phyloP scores from a whole-genome alignment of 805 yeast genomes.

The Hanseniaspora lachancei region DNA sequence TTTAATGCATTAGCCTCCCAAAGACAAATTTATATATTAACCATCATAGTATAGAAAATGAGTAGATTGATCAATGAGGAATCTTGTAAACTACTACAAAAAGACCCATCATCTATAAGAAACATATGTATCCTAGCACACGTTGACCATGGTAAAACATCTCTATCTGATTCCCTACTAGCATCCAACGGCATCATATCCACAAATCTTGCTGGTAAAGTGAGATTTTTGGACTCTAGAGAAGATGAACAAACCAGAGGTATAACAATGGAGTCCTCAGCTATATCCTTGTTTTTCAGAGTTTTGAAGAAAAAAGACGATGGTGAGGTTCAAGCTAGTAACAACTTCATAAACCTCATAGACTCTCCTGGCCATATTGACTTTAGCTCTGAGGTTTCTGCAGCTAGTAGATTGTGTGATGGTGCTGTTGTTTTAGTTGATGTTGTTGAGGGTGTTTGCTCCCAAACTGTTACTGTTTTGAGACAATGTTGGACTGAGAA shows the following conservation, averaged over 20 bases:
- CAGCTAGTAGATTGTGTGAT: constrained; percentile 91
- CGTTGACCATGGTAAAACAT: constrained; percentile 97
- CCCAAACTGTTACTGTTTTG: constrained; percentile 88
- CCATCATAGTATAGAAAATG: neutral
- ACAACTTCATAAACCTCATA: constrained; percentile 76
- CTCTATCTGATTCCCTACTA: constrained; percentile 76
- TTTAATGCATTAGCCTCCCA: no score
- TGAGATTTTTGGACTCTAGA: constrained; percentile 80
- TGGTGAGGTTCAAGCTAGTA: constrained; percentile 42
- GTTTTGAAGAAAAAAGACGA: constrained; percentile 62
- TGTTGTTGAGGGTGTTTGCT: constrained; percentile 96
- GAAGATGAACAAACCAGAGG: constrained; percentile 99
- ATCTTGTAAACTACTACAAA: constrained; percentile 53
- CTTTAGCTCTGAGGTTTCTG: constrained; percentile 88
- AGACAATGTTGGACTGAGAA: constrained; percentile 94
- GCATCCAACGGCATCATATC: constrained; percentile 96
- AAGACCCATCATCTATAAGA: constrained; percentile 55
- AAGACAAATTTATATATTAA: no score
- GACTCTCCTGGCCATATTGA: constrained; percentile 99
- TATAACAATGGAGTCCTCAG: constrained; percentile 98
- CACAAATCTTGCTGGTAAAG: constrained; percentile 87
- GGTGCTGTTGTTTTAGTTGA: constrained; percentile 93
- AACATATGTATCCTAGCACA: constrained; percentile 94
- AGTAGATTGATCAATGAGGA: constrained; percentile 38
- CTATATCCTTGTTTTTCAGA: constrained; percentile 82